Percentiles rank a stretch among this genome's conserved stretches.
phyloP scores from a whole-genome alignment of 75 land plant species.

The Picea sitchensis region DNA sequence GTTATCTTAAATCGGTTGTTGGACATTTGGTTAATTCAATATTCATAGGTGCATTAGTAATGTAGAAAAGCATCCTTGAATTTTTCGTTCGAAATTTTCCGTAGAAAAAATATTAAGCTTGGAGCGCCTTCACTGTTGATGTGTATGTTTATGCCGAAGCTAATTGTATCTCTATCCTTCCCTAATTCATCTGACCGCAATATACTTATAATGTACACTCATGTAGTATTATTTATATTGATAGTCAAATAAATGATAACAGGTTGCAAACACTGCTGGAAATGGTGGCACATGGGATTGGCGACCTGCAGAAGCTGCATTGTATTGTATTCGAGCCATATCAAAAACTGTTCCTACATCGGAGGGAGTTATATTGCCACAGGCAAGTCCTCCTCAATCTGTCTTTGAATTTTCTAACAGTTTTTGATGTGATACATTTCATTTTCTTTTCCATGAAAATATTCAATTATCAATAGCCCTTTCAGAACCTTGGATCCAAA shows the following conservation, averaged over 20 bases:
- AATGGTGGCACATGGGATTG: conserved; percentile 60
- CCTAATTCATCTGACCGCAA: background rate
- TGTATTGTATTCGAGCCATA: conserved; percentile 90
- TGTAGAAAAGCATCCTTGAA: no score
- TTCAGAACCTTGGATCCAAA: no score
- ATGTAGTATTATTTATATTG: background rate
- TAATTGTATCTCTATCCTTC: background rate
- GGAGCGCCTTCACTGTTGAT: no score
- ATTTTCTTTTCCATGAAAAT: no score
- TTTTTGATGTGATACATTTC: no score
- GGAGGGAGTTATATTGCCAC: conserved; percentile 84
- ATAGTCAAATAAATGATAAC: background rate
- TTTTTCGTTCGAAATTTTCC: no score
- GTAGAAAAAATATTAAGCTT: no score
- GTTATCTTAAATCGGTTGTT: no score
- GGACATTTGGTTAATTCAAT: no score
- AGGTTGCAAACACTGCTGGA: conserved; percentile 49
- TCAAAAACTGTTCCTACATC: conserved; percentile 62
- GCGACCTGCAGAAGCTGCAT: conserved; percentile 84
- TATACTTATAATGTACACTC: background rate
- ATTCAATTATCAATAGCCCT: no score
- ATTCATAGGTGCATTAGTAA: no score
- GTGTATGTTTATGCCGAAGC: no score
- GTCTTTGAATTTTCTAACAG: background rate
- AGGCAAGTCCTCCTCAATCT: conserved; percentile 28